Conservation (phyloP, 176 grass and related monocot species). For the Oropetium thomaeum region DNA sequence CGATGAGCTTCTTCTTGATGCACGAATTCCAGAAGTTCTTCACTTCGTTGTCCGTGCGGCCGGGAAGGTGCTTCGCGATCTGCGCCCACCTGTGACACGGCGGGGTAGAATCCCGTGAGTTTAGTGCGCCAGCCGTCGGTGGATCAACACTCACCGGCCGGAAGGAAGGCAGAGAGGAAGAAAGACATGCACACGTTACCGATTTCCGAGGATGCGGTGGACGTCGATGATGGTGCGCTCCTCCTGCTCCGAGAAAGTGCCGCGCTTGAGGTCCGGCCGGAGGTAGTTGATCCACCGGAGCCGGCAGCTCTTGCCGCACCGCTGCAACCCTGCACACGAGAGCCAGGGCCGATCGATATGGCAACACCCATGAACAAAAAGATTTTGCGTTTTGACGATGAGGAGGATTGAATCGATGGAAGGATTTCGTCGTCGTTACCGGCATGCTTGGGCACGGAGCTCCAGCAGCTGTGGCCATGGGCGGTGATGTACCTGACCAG, state of each 20-base stretch:
- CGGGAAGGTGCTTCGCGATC: conserved; percentile 94
- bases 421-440: conserved; percentile 32
- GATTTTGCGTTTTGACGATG: background rate
- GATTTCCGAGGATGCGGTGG: conserved; percentile 94
- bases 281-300: conserved; percentile 99
- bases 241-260: conserved; percentile 84
- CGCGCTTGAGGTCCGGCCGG: conserved; percentile 87
- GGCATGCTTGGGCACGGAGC: conserved; percentile 89
- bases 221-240: conserved; percentile 96
- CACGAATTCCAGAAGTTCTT: conserved; percentile 99
- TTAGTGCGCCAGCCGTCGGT: background rate
- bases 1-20: conserved; percentile 99
- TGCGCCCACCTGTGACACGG: conserved; percentile 71
- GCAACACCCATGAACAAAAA: background rate
- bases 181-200: conserved; percentile 27
- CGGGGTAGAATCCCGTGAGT: background rate
- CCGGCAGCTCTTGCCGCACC: conserved; percentile 99
- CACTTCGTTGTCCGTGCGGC: conserved; percentile 99
- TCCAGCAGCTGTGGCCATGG: conserved; percentile 97
- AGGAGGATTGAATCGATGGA: background rate
- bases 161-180: background rate
- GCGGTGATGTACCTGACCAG: conserved; percentile 75
- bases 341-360: background rate
- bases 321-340: conserved; percentile 58
- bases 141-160: background rate